A percentile compares a stretch with the other conserved stretches of the same genome.
Conservation (phyloP, 768 basidiomycete genomes). For the Tephrocybe sp. region DNA sequence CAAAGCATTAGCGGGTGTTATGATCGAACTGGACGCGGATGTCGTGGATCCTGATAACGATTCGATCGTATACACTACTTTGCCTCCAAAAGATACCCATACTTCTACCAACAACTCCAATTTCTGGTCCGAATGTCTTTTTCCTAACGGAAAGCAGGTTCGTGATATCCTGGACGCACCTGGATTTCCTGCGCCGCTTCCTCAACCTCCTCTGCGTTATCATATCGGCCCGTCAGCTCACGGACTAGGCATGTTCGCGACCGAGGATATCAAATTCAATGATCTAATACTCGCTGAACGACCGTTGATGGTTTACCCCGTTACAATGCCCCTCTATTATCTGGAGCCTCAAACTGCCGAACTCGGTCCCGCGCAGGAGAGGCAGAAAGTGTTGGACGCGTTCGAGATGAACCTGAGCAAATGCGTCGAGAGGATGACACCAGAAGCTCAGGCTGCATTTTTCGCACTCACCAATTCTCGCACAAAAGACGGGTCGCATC, state of each 20-base stretch:
- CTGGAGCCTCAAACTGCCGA: too few relatives aligned
- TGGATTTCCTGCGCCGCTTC: background rate
- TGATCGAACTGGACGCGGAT: background rate
- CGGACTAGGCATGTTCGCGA: slow-evolving; percentile 33
- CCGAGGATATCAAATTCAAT: slow-evolving; percentile 23
- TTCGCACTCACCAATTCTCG: too few relatives aligned
- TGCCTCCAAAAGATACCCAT: background rate
- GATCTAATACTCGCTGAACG: slow-evolving; percentile 37
- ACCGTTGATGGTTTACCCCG: slow-evolving; percentile 32
- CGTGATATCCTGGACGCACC: slow-evolving; percentile 3
- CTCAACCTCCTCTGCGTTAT: background rate
- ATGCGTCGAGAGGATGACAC: too few relatives aligned
- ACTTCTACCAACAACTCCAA: background rate
- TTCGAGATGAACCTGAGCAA: too few relatives aligned
- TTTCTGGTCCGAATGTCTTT: background rate
- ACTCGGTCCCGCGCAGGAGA: too few relatives aligned
- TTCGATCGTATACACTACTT: background rate
- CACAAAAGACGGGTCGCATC: too few relatives aligned
- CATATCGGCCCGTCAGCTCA: slow-evolving; percentile 1
- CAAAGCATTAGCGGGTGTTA: too few relatives aligned
- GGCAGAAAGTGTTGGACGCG: too few relatives aligned
- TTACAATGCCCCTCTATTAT: slow-evolving; percentile 7
- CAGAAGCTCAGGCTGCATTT: too few relatives aligned
- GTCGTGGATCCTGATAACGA: background rate
- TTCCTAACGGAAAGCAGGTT: background rate